phyloP scores from a whole-genome alignment of 192 early-diverging fungal species.

The Tieghemiomyces parasiticus region DNA sequence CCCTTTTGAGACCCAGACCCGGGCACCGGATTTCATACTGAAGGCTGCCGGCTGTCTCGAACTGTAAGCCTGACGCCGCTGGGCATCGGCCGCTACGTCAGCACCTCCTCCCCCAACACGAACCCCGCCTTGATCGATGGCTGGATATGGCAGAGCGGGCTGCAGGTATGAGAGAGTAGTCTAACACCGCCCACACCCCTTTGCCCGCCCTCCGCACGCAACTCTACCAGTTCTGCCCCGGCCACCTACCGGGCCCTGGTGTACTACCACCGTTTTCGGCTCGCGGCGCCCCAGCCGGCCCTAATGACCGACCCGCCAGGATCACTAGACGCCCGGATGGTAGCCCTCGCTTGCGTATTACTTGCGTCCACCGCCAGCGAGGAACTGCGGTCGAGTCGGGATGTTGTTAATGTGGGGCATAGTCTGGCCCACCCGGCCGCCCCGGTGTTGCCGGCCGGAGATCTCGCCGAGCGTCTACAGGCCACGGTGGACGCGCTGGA shows the following conservation, averaged over 20 bases:
- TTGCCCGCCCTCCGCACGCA: too few species aligned
- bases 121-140: too few species aligned
- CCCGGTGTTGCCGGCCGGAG: not conserved
- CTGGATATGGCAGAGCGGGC: too few species aligned
- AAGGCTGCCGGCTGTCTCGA: too few species aligned
- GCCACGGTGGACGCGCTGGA: not conserved
- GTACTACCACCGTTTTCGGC: conserved; percentile 2
- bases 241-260: not conserved
- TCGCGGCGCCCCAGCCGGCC: not conserved
- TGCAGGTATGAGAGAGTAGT: too few species aligned
- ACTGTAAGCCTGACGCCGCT: too few species aligned
- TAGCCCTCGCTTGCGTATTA: not conserved
- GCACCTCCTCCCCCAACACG: too few species aligned
- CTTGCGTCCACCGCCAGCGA: not conserved
- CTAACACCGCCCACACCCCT: too few species aligned
- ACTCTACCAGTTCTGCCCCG: too few species aligned
- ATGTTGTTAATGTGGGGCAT: not conserved
- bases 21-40: too few species aligned
- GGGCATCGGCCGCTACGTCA: too few species aligned
- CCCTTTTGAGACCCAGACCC: too few species aligned
- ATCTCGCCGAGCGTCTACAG: not conserved
- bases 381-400: not conserved
- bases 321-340: not conserved
- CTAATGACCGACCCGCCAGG: not conserved
- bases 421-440: not conserved